Percentiles rank a stretch among this genome's conserved stretches.
phyloP scores from a whole-genome alignment of 495 filamentous ascomycete species.

The Acidiella bohemica region DNA sequence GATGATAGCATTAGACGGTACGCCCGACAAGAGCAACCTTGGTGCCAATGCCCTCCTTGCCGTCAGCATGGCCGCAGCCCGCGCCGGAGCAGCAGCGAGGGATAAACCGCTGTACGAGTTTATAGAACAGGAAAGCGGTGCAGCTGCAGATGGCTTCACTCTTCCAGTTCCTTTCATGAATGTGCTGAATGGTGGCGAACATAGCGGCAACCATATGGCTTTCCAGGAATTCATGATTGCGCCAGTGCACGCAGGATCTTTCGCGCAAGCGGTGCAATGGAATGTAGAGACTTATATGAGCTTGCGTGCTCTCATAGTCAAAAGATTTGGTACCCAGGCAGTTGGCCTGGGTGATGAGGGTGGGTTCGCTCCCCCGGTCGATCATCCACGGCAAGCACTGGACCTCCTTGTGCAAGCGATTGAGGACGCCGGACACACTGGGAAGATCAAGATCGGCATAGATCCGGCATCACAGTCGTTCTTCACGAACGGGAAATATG shows the following conservation, averaged over 20 bases:
- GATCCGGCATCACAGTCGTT: constrained; percentile 9
- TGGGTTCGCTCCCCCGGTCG: constrained; percentile 9
- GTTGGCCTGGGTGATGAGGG: constrained; percentile 11
- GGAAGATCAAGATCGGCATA: constrained; percentile 14
- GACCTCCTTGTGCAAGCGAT: constrained; percentile 7
- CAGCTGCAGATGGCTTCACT: background rate
- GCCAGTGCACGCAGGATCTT: background rate
- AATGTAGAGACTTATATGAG: constrained; percentile 4
- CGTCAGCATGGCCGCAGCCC: constrained; percentile 11
- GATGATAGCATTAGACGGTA: constrained; percentile 3
- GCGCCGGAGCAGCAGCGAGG: constrained; percentile 7
- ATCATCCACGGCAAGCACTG: constrained; percentile 2
- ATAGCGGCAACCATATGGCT: constrained; percentile 9
- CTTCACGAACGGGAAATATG: constrained; percentile 1
- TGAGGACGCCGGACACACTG: constrained; percentile 3
- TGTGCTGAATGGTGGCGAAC: constrained; percentile 10
- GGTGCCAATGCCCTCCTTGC: constrained; percentile 9
- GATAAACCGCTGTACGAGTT: constrained; percentile 2
- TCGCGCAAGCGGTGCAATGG: constrained; percentile 5
- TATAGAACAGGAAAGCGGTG: background rate
- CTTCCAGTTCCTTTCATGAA: constrained; percentile 12
- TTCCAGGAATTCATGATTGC: constrained; percentile 15
- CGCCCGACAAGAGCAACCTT: constrained; percentile 10
- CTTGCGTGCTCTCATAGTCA: background rate
- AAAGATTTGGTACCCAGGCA: constrained; percentile 1